A percentile compares a stretch with the other conserved stretches of the same genome.
These are phyloP conservation scores for Tylopilus balloui DNA, from an alignment of 768 basidiomycete genomes.

Conservation along the genomic window DNA sequence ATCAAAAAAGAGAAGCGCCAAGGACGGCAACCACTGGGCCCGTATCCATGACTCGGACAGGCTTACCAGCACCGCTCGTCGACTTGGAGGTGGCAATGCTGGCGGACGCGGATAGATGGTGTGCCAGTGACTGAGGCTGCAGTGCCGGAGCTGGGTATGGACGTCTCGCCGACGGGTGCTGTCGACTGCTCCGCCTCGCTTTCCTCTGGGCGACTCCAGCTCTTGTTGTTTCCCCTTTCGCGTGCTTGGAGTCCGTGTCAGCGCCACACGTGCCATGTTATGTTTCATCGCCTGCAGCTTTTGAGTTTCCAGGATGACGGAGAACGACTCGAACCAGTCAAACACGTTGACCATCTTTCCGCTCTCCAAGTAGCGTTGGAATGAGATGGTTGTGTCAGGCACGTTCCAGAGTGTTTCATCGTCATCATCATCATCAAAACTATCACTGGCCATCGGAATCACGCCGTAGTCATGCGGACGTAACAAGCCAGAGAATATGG, in stretches of 20 bases:
- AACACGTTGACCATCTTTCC: constrained; percentile 82
- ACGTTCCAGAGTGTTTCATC: constrained; percentile 45
- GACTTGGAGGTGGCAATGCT: too few relatives aligned
- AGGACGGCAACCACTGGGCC: too few relatives aligned
- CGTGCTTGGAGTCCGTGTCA: constrained; percentile 16
- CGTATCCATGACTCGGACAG: too few relatives aligned
- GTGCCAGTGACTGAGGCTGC: too few relatives aligned
- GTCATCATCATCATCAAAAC: constrained; percentile 19
- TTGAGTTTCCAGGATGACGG: constrained; percentile 60
- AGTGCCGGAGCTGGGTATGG: too few relatives aligned
- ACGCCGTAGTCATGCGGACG: constrained; percentile 48
- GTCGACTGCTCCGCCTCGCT: constrained; percentile 27
- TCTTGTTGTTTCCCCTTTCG: constrained; percentile 26
- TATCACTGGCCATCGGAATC: neutral
- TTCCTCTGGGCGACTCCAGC: constrained; percentile 17
- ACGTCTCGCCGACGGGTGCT: too few relatives aligned
- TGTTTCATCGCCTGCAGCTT: constrained; percentile 11
- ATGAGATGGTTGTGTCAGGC: constrained; percentile 74
- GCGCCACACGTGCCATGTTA: constrained; percentile 10
- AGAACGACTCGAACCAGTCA: constrained; percentile 84
- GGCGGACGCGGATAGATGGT: too few relatives aligned
- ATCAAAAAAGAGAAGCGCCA: too few relatives aligned
- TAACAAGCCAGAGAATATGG: constrained; percentile 56
- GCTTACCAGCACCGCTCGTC: too few relatives aligned
- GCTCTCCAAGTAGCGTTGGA: constrained; percentile 71